A percentile compares a stretch with the other conserved stretches of the same genome.
Evolutionary conservation across 2,329 filamentous ascomycete genomes (phyloP).

Genomic region (Biscogniauxia marginata): DNA sequence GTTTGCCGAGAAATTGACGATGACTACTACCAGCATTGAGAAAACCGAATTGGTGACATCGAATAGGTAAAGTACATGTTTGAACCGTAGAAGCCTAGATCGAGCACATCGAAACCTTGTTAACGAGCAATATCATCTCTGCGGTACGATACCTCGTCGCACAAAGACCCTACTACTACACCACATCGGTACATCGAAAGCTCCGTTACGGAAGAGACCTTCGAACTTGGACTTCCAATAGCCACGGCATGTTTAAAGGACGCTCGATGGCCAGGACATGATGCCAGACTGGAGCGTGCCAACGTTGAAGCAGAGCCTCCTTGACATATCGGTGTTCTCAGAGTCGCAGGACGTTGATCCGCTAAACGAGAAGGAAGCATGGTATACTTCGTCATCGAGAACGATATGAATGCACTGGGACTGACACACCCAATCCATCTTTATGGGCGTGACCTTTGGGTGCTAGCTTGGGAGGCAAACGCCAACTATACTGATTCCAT

Average conservation of each 20-base stretch:
- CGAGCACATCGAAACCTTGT: too few relatives aligned
- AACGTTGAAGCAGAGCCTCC: conserved; percentile 36
- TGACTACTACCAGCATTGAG: too few relatives aligned
- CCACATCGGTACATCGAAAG: conserved; percentile 14
- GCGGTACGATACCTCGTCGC: conserved; percentile 34
- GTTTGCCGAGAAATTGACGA: too few relatives aligned
- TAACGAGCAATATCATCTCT: too few relatives aligned
- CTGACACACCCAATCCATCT: conserved; percentile 40
- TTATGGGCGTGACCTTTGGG: conserved; percentile 43
- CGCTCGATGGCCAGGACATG: conserved; percentile 44
- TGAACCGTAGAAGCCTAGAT: too few relatives aligned
- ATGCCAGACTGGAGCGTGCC: conserved; percentile 45
- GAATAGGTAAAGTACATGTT: too few relatives aligned
- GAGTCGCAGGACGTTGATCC: conserved; percentile 26
- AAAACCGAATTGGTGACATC: too few relatives aligned
- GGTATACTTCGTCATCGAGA: conserved; percentile 33
- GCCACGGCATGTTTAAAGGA: conserved; percentile 40
- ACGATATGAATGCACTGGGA: conserved; percentile 11
- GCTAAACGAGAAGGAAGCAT: conserved; percentile 25
- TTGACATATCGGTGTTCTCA: conserved; percentile 20
- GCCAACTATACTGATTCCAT: conserved; percentile 27
- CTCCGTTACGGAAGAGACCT: conserved; percentile 34
- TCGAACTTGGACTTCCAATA: conserved; percentile 30
- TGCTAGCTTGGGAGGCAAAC: conserved; percentile 33
- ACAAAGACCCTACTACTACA: conserved; percentile 7